Percentiles rank a stretch among this genome's conserved stretches.
Evolutionary conservation across 177 flowering plant species (phyloP).

Genomic region (Vitis hybrid): DNA sequence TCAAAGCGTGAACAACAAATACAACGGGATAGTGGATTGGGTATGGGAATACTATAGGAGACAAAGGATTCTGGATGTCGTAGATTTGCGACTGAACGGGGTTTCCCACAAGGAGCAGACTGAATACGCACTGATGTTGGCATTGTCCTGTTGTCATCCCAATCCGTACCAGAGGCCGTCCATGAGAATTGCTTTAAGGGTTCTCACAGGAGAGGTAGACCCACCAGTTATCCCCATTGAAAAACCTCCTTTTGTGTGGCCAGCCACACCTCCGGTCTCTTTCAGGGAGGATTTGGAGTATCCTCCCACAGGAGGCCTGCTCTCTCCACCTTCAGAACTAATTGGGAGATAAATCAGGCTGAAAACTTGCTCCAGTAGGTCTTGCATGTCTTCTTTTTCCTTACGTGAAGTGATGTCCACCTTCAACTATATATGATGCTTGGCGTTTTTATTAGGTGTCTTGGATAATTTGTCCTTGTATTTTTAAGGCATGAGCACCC

Average conservation of each 20-base stretch:
- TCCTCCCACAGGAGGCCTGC: slow-evolving; percentile 10
- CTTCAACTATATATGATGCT: no score
- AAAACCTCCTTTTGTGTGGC: slow-evolving; percentile 56
- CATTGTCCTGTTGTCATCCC: slow-evolving; percentile 70
- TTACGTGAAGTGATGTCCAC: no score
- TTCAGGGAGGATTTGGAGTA: slow-evolving; percentile 15
- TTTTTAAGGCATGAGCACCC: no score
- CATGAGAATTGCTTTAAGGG: slow-evolving; percentile 41
- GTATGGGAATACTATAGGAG: slow-evolving; percentile 44
- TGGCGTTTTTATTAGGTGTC: no score
- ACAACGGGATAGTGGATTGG: slow-evolving; percentile 39
- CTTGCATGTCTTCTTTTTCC: no score
- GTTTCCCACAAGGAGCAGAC: slow-evolving; percentile 25
- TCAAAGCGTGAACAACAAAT: slow-evolving; percentile 10
- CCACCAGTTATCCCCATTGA: slow-evolving; percentile 40
- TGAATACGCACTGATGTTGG: slow-evolving; percentile 34
- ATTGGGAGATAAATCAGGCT: slow-evolving; percentile 26
- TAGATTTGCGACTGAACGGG: slow-evolving; percentile 31
- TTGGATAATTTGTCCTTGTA: no score
- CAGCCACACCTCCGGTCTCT: slow-evolving; percentile 28
- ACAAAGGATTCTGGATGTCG: slow-evolving; percentile 29
- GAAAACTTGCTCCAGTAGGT: not conserved
- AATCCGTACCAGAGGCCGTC: slow-evolving; percentile 54
- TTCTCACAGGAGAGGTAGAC: slow-evolving; percentile 40
- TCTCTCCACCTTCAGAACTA: slow-evolving; percentile 26